Evolutionary conservation across 2,329 filamentous ascomycete species (phyloP).

Genomic region (Dactylellina drechsleri): DNA sequence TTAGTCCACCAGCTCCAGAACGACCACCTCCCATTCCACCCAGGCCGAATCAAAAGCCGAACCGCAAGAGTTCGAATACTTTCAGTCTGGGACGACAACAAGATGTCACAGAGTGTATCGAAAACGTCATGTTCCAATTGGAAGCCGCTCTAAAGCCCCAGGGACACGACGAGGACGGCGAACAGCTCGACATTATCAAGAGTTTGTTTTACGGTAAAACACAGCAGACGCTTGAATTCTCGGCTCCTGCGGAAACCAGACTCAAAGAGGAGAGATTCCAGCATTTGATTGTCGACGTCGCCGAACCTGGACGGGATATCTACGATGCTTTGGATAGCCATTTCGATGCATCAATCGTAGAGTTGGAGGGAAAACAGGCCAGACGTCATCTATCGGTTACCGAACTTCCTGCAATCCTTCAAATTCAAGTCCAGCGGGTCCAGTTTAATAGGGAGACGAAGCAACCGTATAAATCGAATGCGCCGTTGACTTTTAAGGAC

Average conservation of each 20-base stretch:
- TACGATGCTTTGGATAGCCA: slow-evolving; percentile 86
- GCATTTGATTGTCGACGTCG: slow-evolving; percentile 72
- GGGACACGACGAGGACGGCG: slow-evolving; percentile 73
- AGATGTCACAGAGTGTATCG: slow-evolving; percentile 95
- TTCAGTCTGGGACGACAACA: slow-evolving; percentile 78
- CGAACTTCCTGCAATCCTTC: slow-evolving; percentile 82
- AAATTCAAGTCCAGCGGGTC: slow-evolving; percentile 87
- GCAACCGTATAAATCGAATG: slow-evolving; percentile 75
- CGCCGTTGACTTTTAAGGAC: slow-evolving; percentile 81
- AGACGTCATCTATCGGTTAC: slow-evolving; percentile 77
- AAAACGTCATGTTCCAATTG: slow-evolving; percentile 88
- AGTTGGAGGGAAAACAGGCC: slow-evolving; percentile 70
- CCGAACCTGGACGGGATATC: slow-evolving; percentile 71
- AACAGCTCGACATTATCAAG: slow-evolving; percentile 84
- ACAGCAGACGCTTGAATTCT: slow-evolving; percentile 59
- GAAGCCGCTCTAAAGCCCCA: slow-evolving; percentile 83
- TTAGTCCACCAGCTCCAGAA: slow-evolving; percentile 60
- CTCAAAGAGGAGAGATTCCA: slow-evolving; percentile 73
- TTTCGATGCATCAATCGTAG: slow-evolving; percentile 81
- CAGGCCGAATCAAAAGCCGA: slow-evolving; percentile 62
- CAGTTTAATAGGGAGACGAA: slow-evolving; percentile 73
- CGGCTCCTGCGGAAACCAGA: slow-evolving; percentile 62
- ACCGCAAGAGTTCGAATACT: slow-evolving; percentile 62
- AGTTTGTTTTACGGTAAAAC: slow-evolving; percentile 68
- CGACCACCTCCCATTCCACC: slow-evolving; percentile 71